Evolutionary conservation across 192 early-diverging fungal genomes (phyloP), one percentile per base, ranked within the genome.

Genomic region (Geosiphon pyriformis): DNA sequence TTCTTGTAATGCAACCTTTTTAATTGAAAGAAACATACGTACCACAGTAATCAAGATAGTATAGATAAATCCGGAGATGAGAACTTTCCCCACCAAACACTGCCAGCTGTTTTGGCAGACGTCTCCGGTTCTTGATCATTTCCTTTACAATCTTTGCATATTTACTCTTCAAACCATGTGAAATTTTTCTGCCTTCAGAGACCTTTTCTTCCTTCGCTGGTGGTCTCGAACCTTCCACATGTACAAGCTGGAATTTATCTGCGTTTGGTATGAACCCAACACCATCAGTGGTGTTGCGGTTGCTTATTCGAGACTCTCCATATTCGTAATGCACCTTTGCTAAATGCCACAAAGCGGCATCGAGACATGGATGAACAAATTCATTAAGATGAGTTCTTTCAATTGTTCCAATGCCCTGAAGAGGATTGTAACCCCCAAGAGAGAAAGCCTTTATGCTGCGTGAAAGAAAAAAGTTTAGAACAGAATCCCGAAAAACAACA

Each of bases 1-100:
- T 50, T 31, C 50, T 60, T 69, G 59, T 69, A 64, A n/a, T 64
- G 49, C 32, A 63, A 64, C 12, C 52, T 51, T 64, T 64, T 30
- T 15, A 51, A 64, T 64, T 51, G 49, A 60, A 69, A 59, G 27
- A 68, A 55, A 59, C n/a, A 59, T 11, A 69, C 55, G 26, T 69
- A 69, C 58, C 42, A 69, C 67, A 58, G 53, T 69, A 50, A 59
- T 69, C 67, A 69, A 69, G 67, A 69, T 48, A 69, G 50, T 69
- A 69, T 53, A 69, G 59, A 60, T 59, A 61, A 22, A 69, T 59
- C 47, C 57, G 23, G 35, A 69, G 58, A 50, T 27, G 42, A 61
- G 60, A 69, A 61, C 67, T 69, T 15, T 69, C 57, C 1, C 66
- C 66, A 68, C 66, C 55, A 46, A 68, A 68, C 32, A 68, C 56